Evolutionary conservation across 495 filamentous ascomycete genomes (phyloP).

Genomic region (Penicillium pancosmium): DNA sequence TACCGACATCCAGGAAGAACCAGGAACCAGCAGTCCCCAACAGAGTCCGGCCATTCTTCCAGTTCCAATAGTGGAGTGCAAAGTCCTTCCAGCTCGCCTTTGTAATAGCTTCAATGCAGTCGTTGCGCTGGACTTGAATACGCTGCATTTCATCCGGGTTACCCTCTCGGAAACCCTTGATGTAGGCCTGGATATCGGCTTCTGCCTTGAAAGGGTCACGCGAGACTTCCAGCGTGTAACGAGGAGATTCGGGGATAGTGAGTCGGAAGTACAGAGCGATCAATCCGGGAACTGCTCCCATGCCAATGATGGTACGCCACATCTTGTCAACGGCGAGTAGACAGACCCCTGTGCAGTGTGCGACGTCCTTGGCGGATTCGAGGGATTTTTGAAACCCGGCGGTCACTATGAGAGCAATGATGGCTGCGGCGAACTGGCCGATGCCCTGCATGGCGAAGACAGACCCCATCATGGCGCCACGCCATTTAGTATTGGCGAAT

Average conservation of each 20-base stretch:
- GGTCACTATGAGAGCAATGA: slow-evolving; percentile 71
- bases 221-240: slow-evolving; percentile 82
- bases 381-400: slow-evolving; percentile 75
- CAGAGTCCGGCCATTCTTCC: slow-evolving; percentile 68
- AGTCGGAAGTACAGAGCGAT: slow-evolving; percentile 83
- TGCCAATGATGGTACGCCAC: slow-evolving; percentile 79
- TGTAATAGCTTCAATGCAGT: slow-evolving; percentile 48
- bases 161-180: slow-evolving; percentile 58
- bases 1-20: slow-evolving; percentile 71
- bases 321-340: slow-evolving; percentile 78
- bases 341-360: slow-evolving; percentile 65
- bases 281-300: slow-evolving; percentile 76
- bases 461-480: slow-evolving; percentile 86
- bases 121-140: slow-evolving; percentile 47
- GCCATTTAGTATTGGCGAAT: slow-evolving; percentile 82
- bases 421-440: slow-evolving; percentile 71
- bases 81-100: slow-evolving; percentile 73
- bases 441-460: slow-evolving; percentile 87
- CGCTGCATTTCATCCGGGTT: slow-evolving; percentile 64
- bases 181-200: slow-evolving; percentile 67
- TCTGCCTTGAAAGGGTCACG: slow-evolving; percentile 70
- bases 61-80: slow-evolving; percentile 61
- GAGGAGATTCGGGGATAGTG: slow-evolving; percentile 83
- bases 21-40: slow-evolving; percentile 79
- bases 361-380: slow-evolving; percentile 44